These are phyloP conservation scores for Nakazawaea wyomingensis DNA, from an alignment of 805 yeast species.

Conservation along the genomic window DNA sequence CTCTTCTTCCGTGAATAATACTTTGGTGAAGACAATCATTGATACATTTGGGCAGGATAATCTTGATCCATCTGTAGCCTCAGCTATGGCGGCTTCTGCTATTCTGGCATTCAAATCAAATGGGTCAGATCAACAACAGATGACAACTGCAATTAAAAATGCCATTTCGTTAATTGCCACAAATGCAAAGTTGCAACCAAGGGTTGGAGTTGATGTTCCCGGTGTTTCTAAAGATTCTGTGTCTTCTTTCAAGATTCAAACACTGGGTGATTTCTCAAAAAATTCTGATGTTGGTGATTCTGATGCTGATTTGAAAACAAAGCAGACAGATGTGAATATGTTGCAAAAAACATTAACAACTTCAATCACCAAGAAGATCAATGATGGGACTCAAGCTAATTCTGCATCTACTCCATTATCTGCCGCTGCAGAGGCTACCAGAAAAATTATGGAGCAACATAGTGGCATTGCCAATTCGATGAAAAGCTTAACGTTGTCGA, in stretches of 20 bases:
- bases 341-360: neutral
- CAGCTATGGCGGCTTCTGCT: slow-evolving; percentile 32
- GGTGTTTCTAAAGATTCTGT: slow-evolving; percentile 25
- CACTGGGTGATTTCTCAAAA: slow-evolving; percentile 8
- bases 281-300: slow-evolving; percentile 1
- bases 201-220: slow-evolving; percentile 17
- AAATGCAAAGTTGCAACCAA: slow-evolving; percentile 15
- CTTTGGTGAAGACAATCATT: slow-evolving; percentile 3
- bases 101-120: slow-evolving; percentile 25
- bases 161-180: slow-evolving; percentile 20
- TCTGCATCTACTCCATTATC: slow-evolving; percentile 5
- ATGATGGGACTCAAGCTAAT: too few relatives aligned
- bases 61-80: slow-evolving; percentile 4
- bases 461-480: slow-evolving; percentile 1
- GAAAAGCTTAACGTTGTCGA: neutral
- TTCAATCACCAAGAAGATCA: neutral
- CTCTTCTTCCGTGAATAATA: slow-evolving; percentile 11
- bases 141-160: slow-evolving; percentile 23
- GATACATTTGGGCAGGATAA: slow-evolving; percentile 1
- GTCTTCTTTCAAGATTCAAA: slow-evolving; percentile 24
- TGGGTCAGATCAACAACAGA: slow-evolving; percentile 15
- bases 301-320: slow-evolving; percentile 17
- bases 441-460: slow-evolving; percentile 17
- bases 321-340: slow-evolving; percentile 18
- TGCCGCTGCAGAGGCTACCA: slow-evolving; percentile 17